A percentile compares a stretch with the other conserved stretches of the same genome.
Conservation (phyloP, 495 filamentous ascomycete species). For the Articulospora tetracladia region DNA sequence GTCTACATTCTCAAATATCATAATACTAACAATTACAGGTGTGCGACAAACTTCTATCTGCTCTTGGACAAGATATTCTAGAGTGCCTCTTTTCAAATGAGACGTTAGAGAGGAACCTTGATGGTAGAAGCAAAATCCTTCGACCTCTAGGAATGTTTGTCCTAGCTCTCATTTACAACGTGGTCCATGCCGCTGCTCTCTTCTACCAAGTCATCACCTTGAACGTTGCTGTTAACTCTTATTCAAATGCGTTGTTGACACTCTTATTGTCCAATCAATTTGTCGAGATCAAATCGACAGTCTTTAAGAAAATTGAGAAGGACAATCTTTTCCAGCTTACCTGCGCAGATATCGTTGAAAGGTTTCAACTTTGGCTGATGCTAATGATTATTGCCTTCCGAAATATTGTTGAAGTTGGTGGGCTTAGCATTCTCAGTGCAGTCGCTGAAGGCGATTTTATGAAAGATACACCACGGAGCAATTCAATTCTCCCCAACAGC, state of each 20-base stretch:
- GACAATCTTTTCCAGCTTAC: slow-evolving; percentile 96
- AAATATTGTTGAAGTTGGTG: slow-evolving; percentile 92
- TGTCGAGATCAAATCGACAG: slow-evolving; percentile 95
- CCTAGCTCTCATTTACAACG: slow-evolving; percentile 81
- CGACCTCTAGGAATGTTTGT: slow-evolving; percentile 89
- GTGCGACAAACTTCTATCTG: slow-evolving; percentile 80
- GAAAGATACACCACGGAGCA: slow-evolving; percentile 43
- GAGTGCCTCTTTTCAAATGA: slow-evolving; percentile 94
- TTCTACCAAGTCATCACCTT: slow-evolving; percentile 98
- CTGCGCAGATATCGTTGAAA: slow-evolving; percentile 93
- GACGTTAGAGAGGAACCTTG: slow-evolving; percentile 79
- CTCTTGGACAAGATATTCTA: slow-evolving; percentile 91
- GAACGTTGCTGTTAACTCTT: slow-evolving; percentile 98
- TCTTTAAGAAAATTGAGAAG: slow-evolving; percentile 97
- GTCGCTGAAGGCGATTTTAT: slow-evolving; percentile 35
- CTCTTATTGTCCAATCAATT: slow-evolving; percentile 94
- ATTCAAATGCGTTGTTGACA: slow-evolving; percentile 91
- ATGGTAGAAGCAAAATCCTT: slow-evolving; percentile 89
- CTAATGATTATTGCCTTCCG: slow-evolving; percentile 90
- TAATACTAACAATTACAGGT: slow-evolving; percentile 35
- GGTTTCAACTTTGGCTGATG: slow-evolving; percentile 98
- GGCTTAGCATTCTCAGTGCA: slow-evolving; percentile 48
- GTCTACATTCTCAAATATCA: slow-evolving; percentile 21
- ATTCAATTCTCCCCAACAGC: slow-evolving; percentile 67
- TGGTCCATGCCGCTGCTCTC: slow-evolving; percentile 77